Conservation (phyloP, 2,329 filamentous ascomycete species). For the Fusarium sp. region DNA sequence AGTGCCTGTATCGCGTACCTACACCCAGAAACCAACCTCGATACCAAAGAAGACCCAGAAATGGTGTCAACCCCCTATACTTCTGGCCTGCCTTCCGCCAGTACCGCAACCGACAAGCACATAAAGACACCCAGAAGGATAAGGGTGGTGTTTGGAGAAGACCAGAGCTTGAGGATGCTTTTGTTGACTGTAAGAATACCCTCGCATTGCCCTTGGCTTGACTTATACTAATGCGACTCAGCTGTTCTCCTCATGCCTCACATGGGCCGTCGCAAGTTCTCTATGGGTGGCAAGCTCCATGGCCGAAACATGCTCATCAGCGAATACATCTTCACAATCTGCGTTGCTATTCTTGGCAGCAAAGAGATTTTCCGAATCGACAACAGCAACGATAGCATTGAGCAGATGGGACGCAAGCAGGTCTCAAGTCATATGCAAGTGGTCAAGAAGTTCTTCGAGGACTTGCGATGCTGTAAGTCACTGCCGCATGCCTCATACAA, state of each 20-base stretch:
- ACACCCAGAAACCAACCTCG: slow-evolving; percentile 51
- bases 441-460: slow-evolving; percentile 72
- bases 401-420: slow-evolving; percentile 67
- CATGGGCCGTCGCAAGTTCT: slow-evolving; percentile 74
- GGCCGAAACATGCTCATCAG: slow-evolving; percentile 77
- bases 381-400: slow-evolving; percentile 55
- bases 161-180: slow-evolving; percentile 70
- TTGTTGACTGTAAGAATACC: slow-evolving; percentile 68
- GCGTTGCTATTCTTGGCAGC: slow-evolving; percentile 51
- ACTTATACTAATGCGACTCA: slow-evolving; percentile 47
- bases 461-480: slow-evolving; percentile 70
- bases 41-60: slow-evolving; percentile 49
- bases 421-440: slow-evolving; percentile 79
- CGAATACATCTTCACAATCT: slow-evolving; percentile 68
- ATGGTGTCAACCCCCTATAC: slow-evolving; percentile 67
- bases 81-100: slow-evolving; percentile 70
- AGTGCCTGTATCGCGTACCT: slow-evolving; percentile 52
- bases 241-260: slow-evolving; percentile 72
- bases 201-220: not conserved
- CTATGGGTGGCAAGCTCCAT: slow-evolving; percentile 69
- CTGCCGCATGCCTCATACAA: not conserved
- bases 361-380: slow-evolving; percentile 56
- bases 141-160: slow-evolving; percentile 65
- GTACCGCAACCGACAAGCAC: slow-evolving; percentile 72
- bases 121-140: slow-evolving; percentile 68